Percentiles rank a stretch among this genome's conserved stretches.
These are phyloP conservation scores for Nicotiana knightiana DNA, from an alignment of 257 asterid genomes.

Conservation along the genomic window DNA sequence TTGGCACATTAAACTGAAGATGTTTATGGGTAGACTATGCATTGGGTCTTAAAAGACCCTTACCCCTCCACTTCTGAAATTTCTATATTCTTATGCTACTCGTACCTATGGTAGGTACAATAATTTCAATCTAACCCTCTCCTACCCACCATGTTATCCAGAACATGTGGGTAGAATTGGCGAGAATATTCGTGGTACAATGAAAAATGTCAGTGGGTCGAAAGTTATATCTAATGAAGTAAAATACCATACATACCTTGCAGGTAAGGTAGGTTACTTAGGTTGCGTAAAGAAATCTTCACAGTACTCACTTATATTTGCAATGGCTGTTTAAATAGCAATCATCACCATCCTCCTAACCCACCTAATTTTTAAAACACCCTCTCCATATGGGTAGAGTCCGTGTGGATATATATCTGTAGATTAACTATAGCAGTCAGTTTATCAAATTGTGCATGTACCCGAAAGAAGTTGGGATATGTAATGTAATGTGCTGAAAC, in stretches of 20 bases:
- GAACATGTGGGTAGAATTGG: background rate
- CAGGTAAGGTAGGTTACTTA: background rate
- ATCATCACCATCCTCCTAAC: background rate
- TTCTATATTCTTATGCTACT: background rate
- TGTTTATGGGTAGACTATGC: background rate
- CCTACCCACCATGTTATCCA: background rate
- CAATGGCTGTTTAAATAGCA: background rate
- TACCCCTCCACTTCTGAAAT: constrained; percentile 1
- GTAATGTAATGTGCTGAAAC: background rate
- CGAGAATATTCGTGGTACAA: background rate
- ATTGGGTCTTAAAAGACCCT: background rate
- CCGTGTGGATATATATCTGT: background rate
- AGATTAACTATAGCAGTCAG: background rate
- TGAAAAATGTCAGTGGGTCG: background rate
- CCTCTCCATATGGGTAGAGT: background rate
- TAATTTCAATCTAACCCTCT: background rate
- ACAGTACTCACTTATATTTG: background rate
- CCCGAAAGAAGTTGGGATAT: background rate
- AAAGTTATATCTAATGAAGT: background rate
- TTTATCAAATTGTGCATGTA: background rate
- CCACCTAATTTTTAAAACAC: background rate
- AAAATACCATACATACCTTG: background rate
- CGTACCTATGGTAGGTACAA: background rate
- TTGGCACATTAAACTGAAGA: background rate
- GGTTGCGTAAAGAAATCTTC: background rate